A percentile compares a stretch with the other conserved stretches of the same genome.
Conservation (phyloP, 2,329 filamentous ascomycete genomes). For the Epichloe typhina region DNA sequence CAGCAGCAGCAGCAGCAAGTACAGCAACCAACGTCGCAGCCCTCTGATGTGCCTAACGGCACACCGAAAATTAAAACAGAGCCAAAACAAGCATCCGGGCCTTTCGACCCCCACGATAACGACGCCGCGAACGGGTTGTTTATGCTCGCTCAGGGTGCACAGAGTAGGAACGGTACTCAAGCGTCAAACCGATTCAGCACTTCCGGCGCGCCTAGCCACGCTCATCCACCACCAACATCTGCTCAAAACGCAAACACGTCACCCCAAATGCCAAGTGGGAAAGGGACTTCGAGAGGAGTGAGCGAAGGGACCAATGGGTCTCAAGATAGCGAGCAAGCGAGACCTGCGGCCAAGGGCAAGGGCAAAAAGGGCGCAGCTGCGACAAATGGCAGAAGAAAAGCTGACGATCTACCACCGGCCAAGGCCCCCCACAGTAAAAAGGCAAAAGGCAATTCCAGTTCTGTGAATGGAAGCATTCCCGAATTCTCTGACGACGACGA, state of each 20-base stretch:
- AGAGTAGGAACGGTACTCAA: conserved; percentile 46
- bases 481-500: conserved; percentile 41
- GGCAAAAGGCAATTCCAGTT: conserved; percentile 34
- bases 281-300: conserved; percentile 38
- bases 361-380: conserved; percentile 52
- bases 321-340: conserved; percentile 58
- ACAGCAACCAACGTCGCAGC: conserved; percentile 34
- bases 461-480: conserved; percentile 23
- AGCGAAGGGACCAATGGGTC: conserved; percentile 62
- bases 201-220: conserved; percentile 33
- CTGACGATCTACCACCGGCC: conserved; percentile 45
- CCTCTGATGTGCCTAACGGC: conserved; percentile 36
- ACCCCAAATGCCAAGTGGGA: conserved; percentile 36
- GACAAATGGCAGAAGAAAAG: conserved; percentile 63
- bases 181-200: conserved; percentile 34
- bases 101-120: conserved; percentile 76
- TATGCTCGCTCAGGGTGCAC: conserved; percentile 69
- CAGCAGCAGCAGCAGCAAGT: conserved; percentile 14
- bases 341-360: conserved; percentile 51
- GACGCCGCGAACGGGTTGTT: conserved; percentile 92
- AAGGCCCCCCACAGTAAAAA: conserved; percentile 61
- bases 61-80: conserved; percentile 29
- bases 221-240: conserved; percentile 29
- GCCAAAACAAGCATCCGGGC: conserved; percentile 41
- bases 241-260: conserved; percentile 28